phyloP scores from a whole-genome alignment of 2,329 filamentous ascomycete genomes.

The Aspergillus sp. region DNA sequence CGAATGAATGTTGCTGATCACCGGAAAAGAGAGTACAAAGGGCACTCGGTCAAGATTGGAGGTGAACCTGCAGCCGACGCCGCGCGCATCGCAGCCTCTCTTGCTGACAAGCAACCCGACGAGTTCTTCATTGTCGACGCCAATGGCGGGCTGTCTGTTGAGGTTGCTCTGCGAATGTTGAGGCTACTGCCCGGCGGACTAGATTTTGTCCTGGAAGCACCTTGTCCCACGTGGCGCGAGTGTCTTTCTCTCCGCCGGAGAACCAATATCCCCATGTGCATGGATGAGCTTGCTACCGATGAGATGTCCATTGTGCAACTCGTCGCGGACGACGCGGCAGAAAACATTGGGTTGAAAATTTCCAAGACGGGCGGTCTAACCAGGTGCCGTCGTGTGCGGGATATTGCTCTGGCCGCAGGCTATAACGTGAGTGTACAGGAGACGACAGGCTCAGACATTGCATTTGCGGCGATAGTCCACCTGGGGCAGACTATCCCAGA shows the following conservation, averaged over 20 bases:
- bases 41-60: constrained; percentile 8
- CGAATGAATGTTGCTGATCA: constrained; percentile 3
- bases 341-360: constrained; percentile 20
- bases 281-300: constrained; percentile 16
- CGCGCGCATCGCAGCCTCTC: constrained; percentile 3
- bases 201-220: constrained; percentile 20
- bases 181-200: constrained; percentile 14
- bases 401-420: constrained; percentile 17
- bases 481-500: constrained; percentile 13
- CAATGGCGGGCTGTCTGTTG: constrained; percentile 15
- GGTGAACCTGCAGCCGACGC: constrained; percentile 11
- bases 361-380: constrained; percentile 15
- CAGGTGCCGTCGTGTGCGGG: constrained; percentile 13
- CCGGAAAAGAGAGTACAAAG: constrained; percentile 6
- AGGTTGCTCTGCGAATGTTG: constrained; percentile 16
- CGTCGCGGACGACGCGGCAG: constrained; percentile 19
- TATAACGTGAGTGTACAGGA: constrained; percentile 19
- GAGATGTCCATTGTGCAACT: constrained; percentile 12
- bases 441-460: constrained; percentile 17
- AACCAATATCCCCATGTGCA: constrained; percentile 16
- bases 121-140: constrained; percentile 18
- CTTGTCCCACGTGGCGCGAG: constrained; percentile 18
- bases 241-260: constrained; percentile 14
- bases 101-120: constrained; percentile 6
- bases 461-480: constrained; percentile 21